phyloP scores from a whole-genome alignment of 1,284 basidiomycete species.

The Cystodermella granulosa region DNA sequence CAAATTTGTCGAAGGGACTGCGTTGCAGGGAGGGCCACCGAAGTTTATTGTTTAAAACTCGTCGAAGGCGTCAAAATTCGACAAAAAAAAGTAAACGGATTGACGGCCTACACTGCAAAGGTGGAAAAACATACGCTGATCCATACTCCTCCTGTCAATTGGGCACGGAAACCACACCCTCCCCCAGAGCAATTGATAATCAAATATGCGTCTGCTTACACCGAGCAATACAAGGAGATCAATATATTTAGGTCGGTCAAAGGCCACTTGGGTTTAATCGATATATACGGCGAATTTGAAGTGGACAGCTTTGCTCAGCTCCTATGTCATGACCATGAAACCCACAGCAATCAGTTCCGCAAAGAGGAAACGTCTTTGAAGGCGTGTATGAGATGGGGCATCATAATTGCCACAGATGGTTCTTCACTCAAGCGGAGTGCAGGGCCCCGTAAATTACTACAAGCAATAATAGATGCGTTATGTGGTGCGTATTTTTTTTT shows the following conservation, averaged over 20 bases:
- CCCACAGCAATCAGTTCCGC: no score
- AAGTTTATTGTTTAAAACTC: not conserved
- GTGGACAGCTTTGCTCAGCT: no score
- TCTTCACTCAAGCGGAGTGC: no score
- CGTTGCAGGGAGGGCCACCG: not conserved
- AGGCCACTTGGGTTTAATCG: not conserved
- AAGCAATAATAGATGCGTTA: no score
- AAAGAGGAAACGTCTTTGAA: no score
- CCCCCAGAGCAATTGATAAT: not conserved
- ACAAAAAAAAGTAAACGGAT: not conserved
- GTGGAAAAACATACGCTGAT: not conserved
- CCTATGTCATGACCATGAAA: no score
- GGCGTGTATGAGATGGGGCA: no score
- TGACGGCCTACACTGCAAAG: not conserved
- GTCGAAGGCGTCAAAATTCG: not conserved
- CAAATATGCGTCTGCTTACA: not conserved
- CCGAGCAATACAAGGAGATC: not conserved
- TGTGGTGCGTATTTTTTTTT: no score
- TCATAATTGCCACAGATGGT: no score
- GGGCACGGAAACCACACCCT: not conserved
- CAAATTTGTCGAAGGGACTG: not conserved
- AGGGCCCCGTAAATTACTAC: no score
- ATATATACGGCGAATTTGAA: not conserved
- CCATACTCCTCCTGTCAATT: not conserved
- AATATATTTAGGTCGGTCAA: not conserved